phyloP scores from a whole-genome alignment of 2,329 filamentous ascomycete species.

The Xylariaceae sp. region DNA sequence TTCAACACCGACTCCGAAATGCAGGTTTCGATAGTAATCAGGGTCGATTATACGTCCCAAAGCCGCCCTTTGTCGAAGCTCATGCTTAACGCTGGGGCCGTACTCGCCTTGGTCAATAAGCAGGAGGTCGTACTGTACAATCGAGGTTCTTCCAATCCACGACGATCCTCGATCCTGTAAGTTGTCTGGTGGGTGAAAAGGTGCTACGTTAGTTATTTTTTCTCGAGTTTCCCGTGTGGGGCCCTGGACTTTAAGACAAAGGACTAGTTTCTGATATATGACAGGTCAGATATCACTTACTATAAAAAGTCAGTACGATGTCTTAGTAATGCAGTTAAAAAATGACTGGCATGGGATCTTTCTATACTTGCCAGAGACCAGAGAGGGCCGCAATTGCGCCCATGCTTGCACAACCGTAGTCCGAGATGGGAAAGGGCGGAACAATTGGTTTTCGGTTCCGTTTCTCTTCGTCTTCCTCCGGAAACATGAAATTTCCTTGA shows the following conservation, averaged over 20 bases:
- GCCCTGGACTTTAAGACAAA: no score
- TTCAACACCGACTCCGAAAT: neutral
- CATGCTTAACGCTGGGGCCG: neutral
- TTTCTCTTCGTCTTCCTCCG: neutral
- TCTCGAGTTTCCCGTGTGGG: no score
- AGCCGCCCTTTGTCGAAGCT: neutral
- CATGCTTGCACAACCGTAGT: neutral
- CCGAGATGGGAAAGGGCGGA: neutral
- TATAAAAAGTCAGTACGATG: no score
- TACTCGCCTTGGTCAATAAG: neutral
- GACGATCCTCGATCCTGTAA: neutral
- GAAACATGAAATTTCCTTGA: neutral
- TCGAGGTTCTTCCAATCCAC: neutral
- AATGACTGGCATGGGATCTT: no score
- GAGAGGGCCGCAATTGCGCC: neutral
- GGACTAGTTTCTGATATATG: no score
- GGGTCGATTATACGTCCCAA: neutral
- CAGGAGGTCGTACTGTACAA: neutral
- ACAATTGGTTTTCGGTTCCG: neutral
- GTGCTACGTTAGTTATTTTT: no score
- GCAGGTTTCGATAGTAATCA: neutral
- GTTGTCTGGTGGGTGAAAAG: no score
- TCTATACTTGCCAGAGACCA: no score
- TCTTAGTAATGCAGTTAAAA: no score
- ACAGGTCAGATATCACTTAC: no score